Evolutionary conservation across 2,329 filamentous ascomycete species (phyloP).

Genomic region (Fusarium sp.): DNA sequence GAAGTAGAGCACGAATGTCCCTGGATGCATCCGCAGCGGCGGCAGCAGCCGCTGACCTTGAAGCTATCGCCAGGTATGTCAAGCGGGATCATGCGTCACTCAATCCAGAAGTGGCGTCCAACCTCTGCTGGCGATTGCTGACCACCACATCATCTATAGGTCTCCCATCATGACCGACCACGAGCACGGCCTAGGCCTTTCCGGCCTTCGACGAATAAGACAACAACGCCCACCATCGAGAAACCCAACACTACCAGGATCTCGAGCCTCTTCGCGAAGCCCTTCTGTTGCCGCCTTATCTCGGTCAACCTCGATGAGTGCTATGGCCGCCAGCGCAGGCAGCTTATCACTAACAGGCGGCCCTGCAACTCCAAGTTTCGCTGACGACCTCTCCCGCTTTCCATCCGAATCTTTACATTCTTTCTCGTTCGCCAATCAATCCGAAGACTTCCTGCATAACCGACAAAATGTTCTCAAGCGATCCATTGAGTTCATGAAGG

Average conservation of each 20-base stretch:
- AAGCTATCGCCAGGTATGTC: constrained; percentile 77
- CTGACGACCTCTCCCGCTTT: constrained; percentile 91
- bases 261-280: constrained; percentile 71
- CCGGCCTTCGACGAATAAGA: constrained; percentile 91
- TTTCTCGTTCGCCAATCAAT: constrained; percentile 97
- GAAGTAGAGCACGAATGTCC: constrained; percentile 76
- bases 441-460: constrained; percentile 90
- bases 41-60: constrained; percentile 69
- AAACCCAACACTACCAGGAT: constrained; percentile 71
- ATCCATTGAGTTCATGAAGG: constrained; percentile 96
- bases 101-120: constrained; percentile 28
- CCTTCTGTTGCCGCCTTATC: constrained; percentile 67
- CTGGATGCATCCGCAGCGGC: constrained; percentile 78
- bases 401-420: constrained; percentile 97
- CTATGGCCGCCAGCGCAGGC: constrained; percentile 69
- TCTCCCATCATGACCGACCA: constrained; percentile 86
- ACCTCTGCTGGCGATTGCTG: constrained; percentile 37
- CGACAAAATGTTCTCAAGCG: constrained; percentile 93
- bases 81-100: constrained; percentile 37
- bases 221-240: constrained; percentile 77
- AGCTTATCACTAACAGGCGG: constrained; percentile 68
- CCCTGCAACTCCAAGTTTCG: constrained; percentile 78
- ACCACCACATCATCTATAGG: constrained; percentile 60
- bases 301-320: constrained; percentile 77
- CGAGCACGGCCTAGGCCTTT: constrained; percentile 86